Evolutionary conservation across 768 basidiomycete species (phyloP), one percentile per base, ranked within the genome.

Genomic region (Suillus variegatus): DNA sequence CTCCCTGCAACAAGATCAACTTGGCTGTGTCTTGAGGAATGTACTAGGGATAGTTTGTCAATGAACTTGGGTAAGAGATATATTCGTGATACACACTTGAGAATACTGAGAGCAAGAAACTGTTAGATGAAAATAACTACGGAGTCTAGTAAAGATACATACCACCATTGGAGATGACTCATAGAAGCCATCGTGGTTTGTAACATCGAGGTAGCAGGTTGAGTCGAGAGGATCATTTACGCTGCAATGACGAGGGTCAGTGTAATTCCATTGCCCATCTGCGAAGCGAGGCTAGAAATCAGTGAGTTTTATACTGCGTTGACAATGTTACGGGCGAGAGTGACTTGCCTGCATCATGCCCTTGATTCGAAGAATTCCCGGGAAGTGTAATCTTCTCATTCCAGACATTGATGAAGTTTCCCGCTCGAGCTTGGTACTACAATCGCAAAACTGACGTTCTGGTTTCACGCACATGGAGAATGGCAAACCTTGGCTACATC

Each of bases 171-270:
- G 88, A 6, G 86, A 86, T 41, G 82, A 80, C 77, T 89, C 88
- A 69, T 89, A 89, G 72, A 88, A 89, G 1, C 88, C 87, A 71
- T 89, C 87, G 13, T 80, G 73, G 40, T 84, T 83, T 18, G 75
- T 79, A 13, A 84, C 81, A 66, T 87, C 82, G 65, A 89, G 72
- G 76, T 86, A 88, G 68, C 88, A 89, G 0, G 86, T 87, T 1
- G 87, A 80, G 28, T 80, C 76, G 4, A 74, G 74, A 0, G 87
- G 88, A 68, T 88, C 87, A 65, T 89, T 83, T 49, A 86, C 79
- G 69, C 87, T 88, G 70, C 88, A 89, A 70, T 88, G 87, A 44
- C 88, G 77, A 4, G 88, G 88, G 72, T 89, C 88, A 1, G 88
- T 89, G 65, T 82, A 87, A 70, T 84, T 86, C 75, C 84, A 89